Evolutionary conservation across 78 protist genomes (phyloP).

Genomic region (Anaeramoeba ignava): DNA sequence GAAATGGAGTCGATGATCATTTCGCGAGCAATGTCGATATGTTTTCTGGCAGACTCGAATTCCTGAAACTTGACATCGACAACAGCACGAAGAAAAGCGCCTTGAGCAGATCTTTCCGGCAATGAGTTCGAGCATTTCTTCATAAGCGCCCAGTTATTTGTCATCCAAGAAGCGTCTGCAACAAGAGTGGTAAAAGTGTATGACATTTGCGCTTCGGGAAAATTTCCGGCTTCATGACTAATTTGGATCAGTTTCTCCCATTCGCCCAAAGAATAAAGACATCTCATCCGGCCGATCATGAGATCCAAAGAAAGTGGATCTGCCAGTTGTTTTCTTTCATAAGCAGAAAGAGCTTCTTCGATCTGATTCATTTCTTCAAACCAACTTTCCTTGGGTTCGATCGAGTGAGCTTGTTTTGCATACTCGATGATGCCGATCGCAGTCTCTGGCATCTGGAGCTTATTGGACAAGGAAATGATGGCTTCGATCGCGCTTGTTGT

Average conservation of each 20-base stretch:
- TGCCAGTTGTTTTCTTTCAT: background rate
- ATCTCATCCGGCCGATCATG: background rate
- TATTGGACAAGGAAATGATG: background rate
- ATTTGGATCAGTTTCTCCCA: slow-evolving; percentile 2
- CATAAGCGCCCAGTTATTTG: too few relatives aligned
- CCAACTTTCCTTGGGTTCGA: background rate
- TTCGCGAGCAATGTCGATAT: background rate
- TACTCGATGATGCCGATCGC: background rate
- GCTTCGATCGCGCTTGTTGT: background rate
- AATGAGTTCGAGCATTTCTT: too few relatives aligned
- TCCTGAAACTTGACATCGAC: background rate
- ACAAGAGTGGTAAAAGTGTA: too few relatives aligned
- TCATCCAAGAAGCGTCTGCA: too few relatives aligned
- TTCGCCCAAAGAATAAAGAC: background rate
- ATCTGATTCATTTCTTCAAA: background rate
- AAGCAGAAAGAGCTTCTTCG: background rate
- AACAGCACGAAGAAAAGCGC: background rate
- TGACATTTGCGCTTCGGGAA: too few relatives aligned
- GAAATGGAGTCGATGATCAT: background rate
- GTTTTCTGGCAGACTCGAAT: background rate
- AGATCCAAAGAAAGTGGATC: background rate
- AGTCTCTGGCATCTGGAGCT: background rate
- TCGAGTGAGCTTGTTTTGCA: background rate
- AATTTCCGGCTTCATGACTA: too few relatives aligned
- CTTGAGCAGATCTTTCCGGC: background rate